Conservation (phyloP, 2,329 filamentous ascomycete species). For the Colletotrichum chrysophilum region DNA sequence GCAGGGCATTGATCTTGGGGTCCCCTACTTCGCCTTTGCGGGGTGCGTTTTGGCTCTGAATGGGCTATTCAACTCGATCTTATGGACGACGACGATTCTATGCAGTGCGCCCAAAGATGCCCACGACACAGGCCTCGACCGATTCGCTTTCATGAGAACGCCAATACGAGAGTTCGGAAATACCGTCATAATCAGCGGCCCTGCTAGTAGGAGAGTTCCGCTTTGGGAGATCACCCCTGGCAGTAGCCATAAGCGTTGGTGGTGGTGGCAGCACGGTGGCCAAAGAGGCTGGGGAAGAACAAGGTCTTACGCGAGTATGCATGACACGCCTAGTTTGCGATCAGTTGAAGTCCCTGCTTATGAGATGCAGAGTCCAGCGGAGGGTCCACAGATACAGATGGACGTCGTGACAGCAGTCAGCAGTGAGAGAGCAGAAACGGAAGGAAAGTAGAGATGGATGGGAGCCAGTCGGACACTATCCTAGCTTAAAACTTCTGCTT, state of each 20-base stretch:
- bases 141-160: constrained; percentile 27
- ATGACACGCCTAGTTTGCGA: not conserved
- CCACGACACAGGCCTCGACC: constrained; percentile 25
- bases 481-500: too few species aligned
- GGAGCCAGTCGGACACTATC: too few species aligned
- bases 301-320: not conserved
- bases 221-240: not conserved
- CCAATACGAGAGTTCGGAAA: constrained; percentile 14
- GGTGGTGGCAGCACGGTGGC: constrained; percentile 17
- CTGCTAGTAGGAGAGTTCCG: not conserved
- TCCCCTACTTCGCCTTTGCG: constrained; percentile 54
- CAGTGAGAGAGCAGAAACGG: constrained; percentile 32
- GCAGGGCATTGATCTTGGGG: constrained; percentile 49
- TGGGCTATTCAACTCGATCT: constrained; percentile 46
- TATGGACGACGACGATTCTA: constrained; percentile 31
- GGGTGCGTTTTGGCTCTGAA: constrained; percentile 56
- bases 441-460: not conserved
- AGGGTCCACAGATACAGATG: constrained; percentile 39
- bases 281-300: constrained; percentile 6
- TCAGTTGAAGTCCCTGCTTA: not conserved
- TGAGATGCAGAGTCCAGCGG: not conserved
- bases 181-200: not conserved
- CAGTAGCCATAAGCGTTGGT: constrained; percentile 1
- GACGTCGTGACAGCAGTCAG: constrained; percentile 47
- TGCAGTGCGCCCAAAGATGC: constrained; percentile 37